Conservation (phyloP, 2,329 filamentous ascomycete species). For the Epichloe coenophiala region DNA sequence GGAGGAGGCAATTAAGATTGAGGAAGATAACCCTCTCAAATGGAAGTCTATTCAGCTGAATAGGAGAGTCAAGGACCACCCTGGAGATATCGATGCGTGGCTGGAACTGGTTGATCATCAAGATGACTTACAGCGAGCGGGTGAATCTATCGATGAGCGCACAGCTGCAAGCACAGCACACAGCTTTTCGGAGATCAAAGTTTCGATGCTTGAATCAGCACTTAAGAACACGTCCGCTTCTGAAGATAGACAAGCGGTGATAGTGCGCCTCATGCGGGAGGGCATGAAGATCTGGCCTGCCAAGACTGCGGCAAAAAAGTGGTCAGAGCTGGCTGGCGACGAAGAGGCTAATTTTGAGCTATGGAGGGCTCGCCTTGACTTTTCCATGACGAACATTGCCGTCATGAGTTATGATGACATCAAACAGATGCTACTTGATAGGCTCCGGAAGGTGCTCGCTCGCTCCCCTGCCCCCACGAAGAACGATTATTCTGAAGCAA, state of each 20-base stretch:
- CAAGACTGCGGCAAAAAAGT: slow-evolving; percentile 46
- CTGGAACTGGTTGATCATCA: slow-evolving; percentile 68
- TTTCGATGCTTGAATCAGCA: slow-evolving; percentile 69
- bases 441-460: slow-evolving; percentile 19
- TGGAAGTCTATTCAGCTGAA: slow-evolving; percentile 48
- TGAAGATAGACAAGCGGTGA: slow-evolving; percentile 42
- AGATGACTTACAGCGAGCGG: slow-evolving; percentile 46
- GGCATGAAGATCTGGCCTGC: slow-evolving; percentile 61
- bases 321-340: slow-evolving; percentile 36
- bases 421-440: slow-evolving; percentile 43
- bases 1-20: slow-evolving; percentile 19
- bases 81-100: slow-evolving; percentile 60
- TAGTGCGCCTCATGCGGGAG: slow-evolving; percentile 59
- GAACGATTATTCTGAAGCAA: slow-evolving; percentile 16
- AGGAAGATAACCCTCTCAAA: slow-evolving; percentile 31
- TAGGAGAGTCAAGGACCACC: slow-evolving; percentile 48
- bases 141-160: slow-evolving; percentile 28
- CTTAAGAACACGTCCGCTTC: slow-evolving; percentile 38
- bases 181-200: slow-evolving; percentile 64
- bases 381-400: slow-evolving; percentile 53
- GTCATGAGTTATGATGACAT: slow-evolving; percentile 56
- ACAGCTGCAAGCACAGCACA: slow-evolving; percentile 46
- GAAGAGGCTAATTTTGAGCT: slow-evolving; percentile 34
- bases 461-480: slow-evolving; percentile 1
- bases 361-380: slow-evolving; percentile 63